Evolutionary conservation across 2,329 filamentous ascomycete species (phyloP).

Genomic region (Neofusicoccum umdonicola): DNA sequence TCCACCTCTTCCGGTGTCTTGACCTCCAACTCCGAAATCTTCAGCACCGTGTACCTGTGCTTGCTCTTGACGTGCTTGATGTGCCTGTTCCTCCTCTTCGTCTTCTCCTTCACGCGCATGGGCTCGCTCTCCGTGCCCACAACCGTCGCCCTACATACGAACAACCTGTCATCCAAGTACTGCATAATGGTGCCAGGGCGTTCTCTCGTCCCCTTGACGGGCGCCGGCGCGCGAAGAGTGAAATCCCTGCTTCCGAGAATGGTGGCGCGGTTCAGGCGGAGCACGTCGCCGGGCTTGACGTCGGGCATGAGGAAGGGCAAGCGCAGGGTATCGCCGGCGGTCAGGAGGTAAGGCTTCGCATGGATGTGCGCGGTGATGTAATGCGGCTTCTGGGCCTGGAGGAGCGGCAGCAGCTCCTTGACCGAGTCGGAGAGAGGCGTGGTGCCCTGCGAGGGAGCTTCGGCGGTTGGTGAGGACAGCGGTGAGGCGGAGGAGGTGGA

Average conservation of each 20-base stretch:
- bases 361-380: slow-evolving; percentile 81
- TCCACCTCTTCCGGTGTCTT: slow-evolving; percentile 56
- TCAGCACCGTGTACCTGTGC: slow-evolving; percentile 81
- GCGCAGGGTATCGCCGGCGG: slow-evolving; percentile 50
- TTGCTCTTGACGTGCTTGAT: slow-evolving; percentile 81
- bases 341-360: slow-evolving; percentile 75
- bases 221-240: slow-evolving; percentile 64
- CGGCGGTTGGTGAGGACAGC: slow-evolving; percentile 25
- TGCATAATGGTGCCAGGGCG: slow-evolving; percentile 36
- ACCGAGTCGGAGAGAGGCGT: slow-evolving; percentile 55
- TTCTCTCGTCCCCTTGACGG: slow-evolving; percentile 31
- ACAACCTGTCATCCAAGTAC: slow-evolving; percentile 79
- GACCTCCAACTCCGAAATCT: slow-evolving; percentile 77
- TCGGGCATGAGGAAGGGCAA: slow-evolving; percentile 51
- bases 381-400: slow-evolving; percentile 70
- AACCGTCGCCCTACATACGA: slow-evolving; percentile 81
- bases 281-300: slow-evolving; percentile 70
- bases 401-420: slow-evolving; percentile 64
- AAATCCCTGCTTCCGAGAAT: slow-evolving; percentile 84
- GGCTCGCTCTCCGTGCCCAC: slow-evolving; percentile 76
- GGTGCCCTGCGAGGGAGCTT: slow-evolving; percentile 33
- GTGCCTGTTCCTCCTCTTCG: slow-evolving; percentile 64
- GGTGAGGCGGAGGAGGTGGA: slow-evolving; percentile 23
- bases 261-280: slow-evolving; percentile 83
- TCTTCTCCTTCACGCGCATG: slow-evolving; percentile 55